Percentiles rank a stretch among this genome's conserved stretches.
These are phyloP conservation scores for Decorospora gaudefroyi DNA, from an alignment of 2,329 filamentous ascomycete species.

Conservation along the genomic window DNA sequence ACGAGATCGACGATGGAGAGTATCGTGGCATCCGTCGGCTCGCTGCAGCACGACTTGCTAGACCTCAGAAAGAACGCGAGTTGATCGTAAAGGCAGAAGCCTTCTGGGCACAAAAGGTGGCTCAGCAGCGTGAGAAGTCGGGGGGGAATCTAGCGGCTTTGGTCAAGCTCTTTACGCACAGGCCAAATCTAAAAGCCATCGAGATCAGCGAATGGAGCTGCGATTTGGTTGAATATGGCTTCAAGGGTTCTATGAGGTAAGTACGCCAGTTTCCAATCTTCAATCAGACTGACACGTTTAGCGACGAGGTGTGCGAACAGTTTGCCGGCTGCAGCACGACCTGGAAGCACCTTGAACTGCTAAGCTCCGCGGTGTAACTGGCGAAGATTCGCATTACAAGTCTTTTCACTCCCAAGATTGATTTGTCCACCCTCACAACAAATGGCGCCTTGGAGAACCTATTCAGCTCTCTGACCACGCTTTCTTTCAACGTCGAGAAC, in stretches of 20 bases:
- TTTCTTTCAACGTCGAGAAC: neutral
- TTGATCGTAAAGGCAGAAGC: neutral
- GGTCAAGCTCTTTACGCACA: conserved; percentile 1
- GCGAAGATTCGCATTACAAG: neutral
- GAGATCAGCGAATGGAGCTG: neutral
- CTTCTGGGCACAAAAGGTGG: neutral
- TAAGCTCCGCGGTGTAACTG: neutral
- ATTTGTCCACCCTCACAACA: neutral
- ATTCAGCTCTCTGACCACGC: neutral
- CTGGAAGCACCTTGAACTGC: neutral
- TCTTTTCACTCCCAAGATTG: neutral
- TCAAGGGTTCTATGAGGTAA: too few species aligned
- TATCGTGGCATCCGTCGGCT: neutral
- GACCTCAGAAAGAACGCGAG: neutral
- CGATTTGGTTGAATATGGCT: neutral
- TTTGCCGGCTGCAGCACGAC: neutral
- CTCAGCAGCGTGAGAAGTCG: neutral
- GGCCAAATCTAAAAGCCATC: neutral
- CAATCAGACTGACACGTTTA: neutral
- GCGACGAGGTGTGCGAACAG: neutral
- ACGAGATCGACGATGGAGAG: too few species aligned
- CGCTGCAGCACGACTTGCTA: neutral
- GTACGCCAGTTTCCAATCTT: too few species aligned
- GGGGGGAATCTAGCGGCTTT: neutral
- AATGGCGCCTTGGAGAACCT: neutral